Percentiles rank a stretch among this genome's conserved stretches.
These are phyloP conservation scores for Paraconiothyrium sp. DNA, from an alignment of 2,329 filamentous ascomycete species.

Conservation along the genomic window DNA sequence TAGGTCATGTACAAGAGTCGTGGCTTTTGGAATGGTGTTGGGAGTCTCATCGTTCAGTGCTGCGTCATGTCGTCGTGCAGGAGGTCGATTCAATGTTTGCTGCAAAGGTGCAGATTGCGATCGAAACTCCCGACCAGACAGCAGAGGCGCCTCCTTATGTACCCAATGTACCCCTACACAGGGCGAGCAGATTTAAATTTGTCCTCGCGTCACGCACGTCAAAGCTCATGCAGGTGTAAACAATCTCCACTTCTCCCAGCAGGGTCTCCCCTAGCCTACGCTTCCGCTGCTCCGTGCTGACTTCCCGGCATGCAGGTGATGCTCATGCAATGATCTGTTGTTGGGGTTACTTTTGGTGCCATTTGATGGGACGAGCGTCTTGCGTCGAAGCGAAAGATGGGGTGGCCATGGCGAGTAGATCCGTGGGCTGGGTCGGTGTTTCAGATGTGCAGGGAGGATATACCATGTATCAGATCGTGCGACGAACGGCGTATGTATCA, in stretches of 20 bases:
- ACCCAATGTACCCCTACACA: not conserved
- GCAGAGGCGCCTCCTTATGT: not conserved
- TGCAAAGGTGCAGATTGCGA: not conserved
- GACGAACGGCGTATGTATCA: not conserved
- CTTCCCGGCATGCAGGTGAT: constrained; percentile 2
- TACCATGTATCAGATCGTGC: not conserved
- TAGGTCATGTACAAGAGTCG: not conserved
- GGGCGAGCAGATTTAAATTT: constrained; percentile 9
- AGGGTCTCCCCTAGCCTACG: constrained; percentile 5
- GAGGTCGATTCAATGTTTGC: not conserved
- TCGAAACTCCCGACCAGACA: not conserved
- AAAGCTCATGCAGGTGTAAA: constrained; percentile 1
- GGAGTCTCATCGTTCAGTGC: not conserved
- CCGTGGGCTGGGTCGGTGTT: constrained; percentile 9
- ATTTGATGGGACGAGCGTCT: constrained; percentile 8
- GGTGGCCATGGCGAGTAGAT: constrained; percentile 5
- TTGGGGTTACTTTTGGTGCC: not conserved
- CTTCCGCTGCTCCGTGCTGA: constrained; percentile 11
- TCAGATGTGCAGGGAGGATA: constrained; percentile 6
- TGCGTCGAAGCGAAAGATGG: constrained; percentile 2
- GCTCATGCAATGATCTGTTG: constrained; percentile 11
- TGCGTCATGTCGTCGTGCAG: too few relatives aligned
- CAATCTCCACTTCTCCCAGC: constrained; percentile 4
- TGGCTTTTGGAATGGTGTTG: not conserved
- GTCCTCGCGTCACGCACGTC: constrained; percentile 4